These are phyloP conservation scores for Hyphopichia homilentoma DNA, from an alignment of 805 yeast species.

Conservation along the genomic window DNA sequence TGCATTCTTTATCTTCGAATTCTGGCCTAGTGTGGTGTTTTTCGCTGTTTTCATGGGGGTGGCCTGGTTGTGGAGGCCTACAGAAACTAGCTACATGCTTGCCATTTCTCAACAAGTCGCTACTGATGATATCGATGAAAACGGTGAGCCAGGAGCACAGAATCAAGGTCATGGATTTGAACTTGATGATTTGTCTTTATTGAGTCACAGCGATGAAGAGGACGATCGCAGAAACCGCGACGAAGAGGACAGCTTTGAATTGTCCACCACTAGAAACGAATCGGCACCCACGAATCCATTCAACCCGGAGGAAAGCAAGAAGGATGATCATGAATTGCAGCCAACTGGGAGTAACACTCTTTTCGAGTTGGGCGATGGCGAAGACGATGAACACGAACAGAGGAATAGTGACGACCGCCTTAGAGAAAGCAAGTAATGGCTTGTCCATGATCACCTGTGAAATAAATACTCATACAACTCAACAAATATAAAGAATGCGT, in stretches of 20 bases:
- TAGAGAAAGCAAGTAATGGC: too few relatives aligned
- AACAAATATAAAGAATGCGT: too few relatives aligned
- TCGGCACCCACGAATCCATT: conserved; percentile 32
- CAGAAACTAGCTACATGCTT: conserved; percentile 88
- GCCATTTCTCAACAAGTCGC: conserved; percentile 94
- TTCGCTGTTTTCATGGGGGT: conserved; percentile 78
- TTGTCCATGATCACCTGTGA: too few relatives aligned
- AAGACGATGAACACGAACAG: conserved; percentile 24
- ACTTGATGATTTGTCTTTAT: conserved; percentile 52
- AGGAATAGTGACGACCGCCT: conserved; percentile 13
- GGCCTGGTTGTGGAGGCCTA: conserved; percentile 96
- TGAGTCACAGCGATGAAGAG: conserved; percentile 46
- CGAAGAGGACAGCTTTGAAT: conserved; percentile 37
- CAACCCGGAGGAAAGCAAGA: conserved; percentile 8
- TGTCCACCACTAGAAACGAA: conserved; percentile 15
- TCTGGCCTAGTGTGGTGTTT: conserved; percentile 92
- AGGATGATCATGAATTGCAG: conserved; percentile 9
- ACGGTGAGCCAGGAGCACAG: conserved; percentile 17
- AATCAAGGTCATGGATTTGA: conserved; percentile 54
- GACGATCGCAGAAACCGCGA: conserved; percentile 8
- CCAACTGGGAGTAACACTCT: conserved; percentile 26
- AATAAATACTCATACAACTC: too few relatives aligned
- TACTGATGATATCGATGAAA: conserved; percentile 54
- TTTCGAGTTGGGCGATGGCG: conserved; percentile 41
- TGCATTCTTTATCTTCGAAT: conserved; percentile 81